Percentiles rank a stretch among this genome's conserved stretches.
phyloP scores from a whole-genome alignment of 805 yeast species.

The Candida caryicola region DNA sequence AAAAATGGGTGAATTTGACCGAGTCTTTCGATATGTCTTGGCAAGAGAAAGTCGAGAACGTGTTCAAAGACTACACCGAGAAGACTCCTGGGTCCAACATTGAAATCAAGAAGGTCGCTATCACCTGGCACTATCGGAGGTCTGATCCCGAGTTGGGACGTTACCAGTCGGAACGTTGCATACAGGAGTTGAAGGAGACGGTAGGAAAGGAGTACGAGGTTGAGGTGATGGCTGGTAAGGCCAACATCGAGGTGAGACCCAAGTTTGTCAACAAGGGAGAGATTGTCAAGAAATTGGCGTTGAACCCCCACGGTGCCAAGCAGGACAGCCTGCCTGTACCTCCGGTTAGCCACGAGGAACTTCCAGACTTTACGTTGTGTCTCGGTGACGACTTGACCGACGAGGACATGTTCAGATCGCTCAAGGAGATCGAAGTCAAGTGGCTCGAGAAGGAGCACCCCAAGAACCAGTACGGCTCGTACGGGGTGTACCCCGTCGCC shows the following conservation, averaged over 20 bases:
- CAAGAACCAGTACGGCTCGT: conserved; percentile 46
- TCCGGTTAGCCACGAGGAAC: conserved; percentile 37
- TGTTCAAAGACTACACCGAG: conserved; percentile 73
- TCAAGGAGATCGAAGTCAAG: conserved; percentile 56
- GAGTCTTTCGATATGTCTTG: conserved; percentile 87
- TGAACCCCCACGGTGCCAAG: conserved; percentile 57
- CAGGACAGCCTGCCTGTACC: conserved; percentile 37
- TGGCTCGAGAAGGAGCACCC: conserved; percentile 46
- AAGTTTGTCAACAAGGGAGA: conserved; percentile 94
- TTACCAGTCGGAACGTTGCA: conserved; percentile 76
- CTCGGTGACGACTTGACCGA: conserved; percentile 96
- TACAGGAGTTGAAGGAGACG: conserved; percentile 56
- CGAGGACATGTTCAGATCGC: conserved; percentile 91
- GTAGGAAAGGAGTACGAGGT: conserved; percentile 70
- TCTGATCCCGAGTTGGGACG: conserved; percentile 92
- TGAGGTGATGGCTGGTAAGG: conserved; percentile 96
- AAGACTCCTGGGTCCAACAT: conserved; percentile 87
- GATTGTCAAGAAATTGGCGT: conserved; percentile 77
- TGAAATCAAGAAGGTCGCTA: conserved; percentile 87
- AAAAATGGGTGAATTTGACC: conserved; percentile 80
- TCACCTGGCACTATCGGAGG: conserved; percentile 97
- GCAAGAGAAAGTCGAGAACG: conserved; percentile 78
- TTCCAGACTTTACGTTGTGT: conserved; percentile 85
- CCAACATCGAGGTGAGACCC: conserved; percentile 97
- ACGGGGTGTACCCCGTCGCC: conserved; percentile 79